phyloP scores from a whole-genome alignment of 768 basidiomycete genomes.

The Jaapia argillacea region DNA sequence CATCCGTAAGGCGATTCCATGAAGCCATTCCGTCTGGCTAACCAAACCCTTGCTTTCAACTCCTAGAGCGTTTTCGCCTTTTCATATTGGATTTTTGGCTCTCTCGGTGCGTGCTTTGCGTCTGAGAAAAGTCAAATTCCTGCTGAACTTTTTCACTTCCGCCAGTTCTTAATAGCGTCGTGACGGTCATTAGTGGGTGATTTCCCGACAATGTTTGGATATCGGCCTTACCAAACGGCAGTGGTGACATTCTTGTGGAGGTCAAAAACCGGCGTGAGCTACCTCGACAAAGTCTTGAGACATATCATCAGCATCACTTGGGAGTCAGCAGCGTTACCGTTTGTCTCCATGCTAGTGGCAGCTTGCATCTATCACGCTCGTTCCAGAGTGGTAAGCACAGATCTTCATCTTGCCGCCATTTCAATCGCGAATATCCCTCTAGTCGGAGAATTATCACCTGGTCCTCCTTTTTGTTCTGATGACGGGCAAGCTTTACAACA shows the following conservation, averaged over 20 bases:
- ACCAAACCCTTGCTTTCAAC: too few species aligned
- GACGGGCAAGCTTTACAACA: conserved; percentile 37
- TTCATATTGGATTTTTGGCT: conserved; percentile 35
- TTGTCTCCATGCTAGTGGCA: conserved; percentile 21
- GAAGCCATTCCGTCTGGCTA: too few species aligned
- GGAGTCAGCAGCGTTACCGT: conserved; percentile 26
- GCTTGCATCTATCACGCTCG: conserved; percentile 18
- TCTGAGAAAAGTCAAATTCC: too few species aligned
- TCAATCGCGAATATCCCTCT: neutral
- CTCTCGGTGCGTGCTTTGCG: conserved; percentile 22
- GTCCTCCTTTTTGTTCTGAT: conserved; percentile 38
- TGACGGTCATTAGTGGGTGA: too few species aligned
- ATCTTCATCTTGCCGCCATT: too few species aligned
- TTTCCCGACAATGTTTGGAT: too few species aligned
- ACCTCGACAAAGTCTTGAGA: conserved; percentile 28
- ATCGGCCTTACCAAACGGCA: too few species aligned
- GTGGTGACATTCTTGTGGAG: conserved; percentile 33
- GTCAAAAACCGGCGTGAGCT: conserved; percentile 21
- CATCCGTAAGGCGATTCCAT: too few species aligned
- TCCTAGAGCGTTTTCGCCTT: conserved; percentile 33
- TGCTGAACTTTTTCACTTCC: conserved; percentile 17
- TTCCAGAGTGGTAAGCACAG: conserved; percentile 9
- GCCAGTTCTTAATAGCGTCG: too few species aligned
- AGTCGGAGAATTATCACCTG: conserved; percentile 11
- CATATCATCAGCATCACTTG: conserved; percentile 31